Evolutionary conservation across 1,139 yeast species (phyloP).

Genomic region (Kurtzmaniella natalensis): DNA sequence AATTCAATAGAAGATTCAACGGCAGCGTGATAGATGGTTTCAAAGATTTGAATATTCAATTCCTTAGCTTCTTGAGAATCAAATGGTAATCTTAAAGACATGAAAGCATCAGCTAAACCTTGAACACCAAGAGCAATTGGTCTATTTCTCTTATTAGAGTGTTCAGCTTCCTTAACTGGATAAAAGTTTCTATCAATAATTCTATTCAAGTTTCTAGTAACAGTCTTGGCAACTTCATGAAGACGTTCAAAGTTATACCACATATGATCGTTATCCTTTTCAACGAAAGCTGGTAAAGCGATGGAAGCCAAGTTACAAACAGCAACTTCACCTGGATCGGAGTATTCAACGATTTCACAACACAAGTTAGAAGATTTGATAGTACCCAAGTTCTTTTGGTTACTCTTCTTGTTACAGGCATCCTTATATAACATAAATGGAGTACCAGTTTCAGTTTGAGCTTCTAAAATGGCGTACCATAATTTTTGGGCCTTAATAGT

Average conservation of each 20-base stretch:
- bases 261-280: constrained; percentile 30
- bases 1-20: constrained; percentile 54
- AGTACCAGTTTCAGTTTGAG: constrained; percentile 91
- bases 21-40: constrained; percentile 58
- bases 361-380: constrained; percentile 87
- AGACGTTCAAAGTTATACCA: constrained; percentile 53
- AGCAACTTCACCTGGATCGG: constrained; percentile 83
- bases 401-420: constrained; percentile 76
- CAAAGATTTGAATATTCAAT: constrained; percentile 55
- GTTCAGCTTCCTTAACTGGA: constrained; percentile 51
- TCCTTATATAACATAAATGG: constrained; percentile 91
- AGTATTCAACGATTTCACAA: constrained; percentile 87
- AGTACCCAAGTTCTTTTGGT: constrained; percentile 82
- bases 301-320: constrained; percentile 88
- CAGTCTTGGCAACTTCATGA: constrained; percentile 51
- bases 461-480: constrained; percentile 83
- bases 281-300: constrained; percentile 72
- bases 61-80: constrained; percentile 54
- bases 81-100: constrained; percentile 53
- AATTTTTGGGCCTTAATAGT: constrained; percentile 81
- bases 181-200: constrained; percentile 55
- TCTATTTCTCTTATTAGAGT: constrained; percentile 52
- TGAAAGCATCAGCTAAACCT: constrained; percentile 58
- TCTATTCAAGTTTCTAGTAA: constrained; percentile 51
- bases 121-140: constrained; percentile 64